A percentile compares a stretch with the other conserved stretches of the same genome.
Evolutionary conservation across 2,329 filamentous ascomycete species (phyloP).

Genomic region (Stagonosporopsis tanaceti): DNA sequence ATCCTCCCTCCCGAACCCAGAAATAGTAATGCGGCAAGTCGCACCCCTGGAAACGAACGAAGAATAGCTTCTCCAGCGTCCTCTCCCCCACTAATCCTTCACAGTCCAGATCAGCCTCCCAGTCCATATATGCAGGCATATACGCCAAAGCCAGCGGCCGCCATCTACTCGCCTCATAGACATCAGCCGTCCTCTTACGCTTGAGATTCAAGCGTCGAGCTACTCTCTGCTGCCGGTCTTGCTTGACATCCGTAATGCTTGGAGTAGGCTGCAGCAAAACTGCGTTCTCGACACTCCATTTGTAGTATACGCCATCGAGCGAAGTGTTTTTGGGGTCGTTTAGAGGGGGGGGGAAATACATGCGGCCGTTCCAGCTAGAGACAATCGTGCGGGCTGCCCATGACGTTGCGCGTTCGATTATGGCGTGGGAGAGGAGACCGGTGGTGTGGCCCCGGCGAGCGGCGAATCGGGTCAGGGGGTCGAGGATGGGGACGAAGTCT

Average conservation of each 20-base stretch:
- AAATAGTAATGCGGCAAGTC: slow-evolving; percentile 47
- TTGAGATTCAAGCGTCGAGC: slow-evolving; percentile 23
- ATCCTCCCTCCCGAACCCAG: slow-evolving; percentile 32
- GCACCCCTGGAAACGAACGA: slow-evolving; percentile 36
- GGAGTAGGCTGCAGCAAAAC: slow-evolving; percentile 11
- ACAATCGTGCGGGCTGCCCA: slow-evolving; percentile 41
- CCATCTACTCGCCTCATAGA: slow-evolving; percentile 32
- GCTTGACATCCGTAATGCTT: slow-evolving; percentile 1
- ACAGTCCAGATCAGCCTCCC: background rate
- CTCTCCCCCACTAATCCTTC: background rate
- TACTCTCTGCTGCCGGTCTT: slow-evolving; percentile 15
- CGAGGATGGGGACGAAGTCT: slow-evolving; percentile 36
- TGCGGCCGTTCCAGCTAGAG: slow-evolving; percentile 37
- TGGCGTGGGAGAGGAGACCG: slow-evolving; percentile 30
- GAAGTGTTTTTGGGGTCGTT: slow-evolving; percentile 1
- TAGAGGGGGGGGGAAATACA: slow-evolving; percentile 37
- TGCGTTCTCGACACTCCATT: slow-evolving; percentile 23
- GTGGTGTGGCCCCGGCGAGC: slow-evolving; percentile 37
- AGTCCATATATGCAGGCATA: slow-evolving; percentile 38
- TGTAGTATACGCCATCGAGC: slow-evolving; percentile 30
- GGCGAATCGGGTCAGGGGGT: slow-evolving; percentile 21
- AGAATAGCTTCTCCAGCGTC: slow-evolving; percentile 35
- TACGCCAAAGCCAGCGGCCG: slow-evolving; percentile 35
- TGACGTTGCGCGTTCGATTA: slow-evolving; percentile 32
- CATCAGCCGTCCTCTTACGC: slow-evolving; percentile 24